Conservation (phyloP, 805 yeast species). For the Schwanniomyces vanrijiae region DNA sequence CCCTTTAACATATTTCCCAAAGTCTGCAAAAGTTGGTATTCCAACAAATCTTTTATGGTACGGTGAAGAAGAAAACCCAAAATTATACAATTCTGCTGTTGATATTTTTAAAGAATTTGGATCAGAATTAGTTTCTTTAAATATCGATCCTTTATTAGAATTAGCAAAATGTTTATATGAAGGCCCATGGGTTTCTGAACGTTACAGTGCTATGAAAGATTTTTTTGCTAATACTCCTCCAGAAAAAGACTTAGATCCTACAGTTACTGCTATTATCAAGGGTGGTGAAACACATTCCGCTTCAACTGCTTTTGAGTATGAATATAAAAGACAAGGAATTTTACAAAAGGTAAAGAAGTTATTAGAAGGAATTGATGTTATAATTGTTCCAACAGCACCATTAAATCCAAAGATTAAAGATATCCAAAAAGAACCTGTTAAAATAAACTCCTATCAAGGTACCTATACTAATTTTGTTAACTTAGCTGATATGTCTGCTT, state of each 20-base stretch:
- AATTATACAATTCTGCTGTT: constrained; percentile 63
- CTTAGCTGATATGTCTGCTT: constrained; percentile 87
- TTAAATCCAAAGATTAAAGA: constrained; percentile 80
- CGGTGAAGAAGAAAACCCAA: constrained; percentile 78
- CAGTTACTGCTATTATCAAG: constrained; percentile 71
- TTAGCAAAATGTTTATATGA: constrained; percentile 88
- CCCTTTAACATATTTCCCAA: constrained; percentile 60
- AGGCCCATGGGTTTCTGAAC: constrained; percentile 99
- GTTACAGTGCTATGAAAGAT: constrained; percentile 80
- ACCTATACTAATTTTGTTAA: constrained; percentile 98
- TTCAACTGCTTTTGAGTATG: constrained; percentile 79
- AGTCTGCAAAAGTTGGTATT: constrained; percentile 68
- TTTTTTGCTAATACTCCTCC: constrained; percentile 74
- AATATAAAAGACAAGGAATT: constrained; percentile 82
- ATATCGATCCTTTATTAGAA: constrained; percentile 74
- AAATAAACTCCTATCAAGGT: constrained; percentile 87
- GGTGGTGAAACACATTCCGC: constrained; percentile 81
- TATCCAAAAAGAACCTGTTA: constrained; percentile 69
- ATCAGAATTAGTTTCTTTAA: constrained; percentile 55
- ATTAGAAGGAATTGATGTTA: constrained; percentile 64
- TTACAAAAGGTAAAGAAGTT: constrained; percentile 59
- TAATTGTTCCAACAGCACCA: constrained; percentile 93
- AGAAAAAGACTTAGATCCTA: constrained; percentile 72
- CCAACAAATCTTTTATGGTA: constrained; percentile 76
- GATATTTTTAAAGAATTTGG: constrained; percentile 45